Evolutionary conservation across 1,139 yeast genomes (phyloP), one percentile per base, ranked within the genome.

Genomic region (Kurtzmaniella natalensis): DNA sequence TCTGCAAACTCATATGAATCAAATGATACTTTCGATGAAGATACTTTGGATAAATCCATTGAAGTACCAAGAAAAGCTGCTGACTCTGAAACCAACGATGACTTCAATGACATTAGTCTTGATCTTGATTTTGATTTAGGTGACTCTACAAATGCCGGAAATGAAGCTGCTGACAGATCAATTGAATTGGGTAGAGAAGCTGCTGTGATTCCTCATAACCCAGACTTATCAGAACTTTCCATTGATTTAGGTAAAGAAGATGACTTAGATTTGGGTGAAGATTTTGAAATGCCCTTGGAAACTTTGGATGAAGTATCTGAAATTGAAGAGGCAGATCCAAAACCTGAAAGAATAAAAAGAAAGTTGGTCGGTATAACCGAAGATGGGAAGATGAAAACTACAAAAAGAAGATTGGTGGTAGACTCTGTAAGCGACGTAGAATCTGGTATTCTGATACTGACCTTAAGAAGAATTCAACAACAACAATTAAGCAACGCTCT

Each of bases 61-160:
- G 94, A 83, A 46, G 55, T 71, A 27, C 81, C 81, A 11, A 65
- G 89, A 51, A 45, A 23, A 52, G 42, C 40, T n/a, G 35, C 29
- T 16, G 60, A 61, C 18, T 46, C 43, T 33, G 39, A 46, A 25
- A 51, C 48, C 27, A 50, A 53, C 33, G 42, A 44, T 16, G 40
- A 40, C 28, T 17, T 26, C 6, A 45, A 48, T 24, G 54, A 48
- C 23, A 47, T 48, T 39, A 71, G 76, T 46, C 59, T 76, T 57
- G 70, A 80, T 43, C 59, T 80, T 53, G 70, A 79, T 37, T 58
- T 75, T 33, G 74, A 74, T 36, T 59, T 75, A 3, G 40, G 47
- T 28, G 41, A 40, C 26, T 39, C 39, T 14, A 45, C 37, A 19
- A 19, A 19, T 21, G 51, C 39, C 15, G 45, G 37, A 19, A 19